Evolutionary conservation across 805 yeast species (phyloP), one percentile per base, ranked within the genome.

Genomic region (Candida coquimbonensis): DNA sequence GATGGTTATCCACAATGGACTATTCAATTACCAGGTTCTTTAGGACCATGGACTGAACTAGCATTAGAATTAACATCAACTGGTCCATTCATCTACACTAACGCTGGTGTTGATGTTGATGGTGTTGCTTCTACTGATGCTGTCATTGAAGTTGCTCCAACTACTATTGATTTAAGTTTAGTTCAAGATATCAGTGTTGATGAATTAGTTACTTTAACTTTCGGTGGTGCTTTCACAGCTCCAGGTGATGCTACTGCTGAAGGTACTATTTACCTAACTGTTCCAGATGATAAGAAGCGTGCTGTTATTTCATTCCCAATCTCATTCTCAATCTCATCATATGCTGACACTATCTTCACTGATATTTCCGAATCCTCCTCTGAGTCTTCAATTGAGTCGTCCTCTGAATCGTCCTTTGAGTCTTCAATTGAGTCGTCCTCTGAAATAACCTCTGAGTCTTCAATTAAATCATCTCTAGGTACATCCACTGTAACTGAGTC

Each of bases 171-270:
- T 36, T 12, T 36, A 12, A 12, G 27, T 7, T 36, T 47, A 13
- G 33, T 13, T 4, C n/a, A 21, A 21, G 12, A 38, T 12, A 46
- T 50, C 42, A 47, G 49, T n/a, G 54, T 54, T 44, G 55, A 50
- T 40, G 47, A 43, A 35, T 41, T 45, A 29, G 29, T n/a, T 2
- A 8, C 25, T 5, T 17, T 44, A 4, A 12, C 11, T 21, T 25
- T 14, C 44, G 36, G 33, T 27, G 38, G 16, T n/a, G 44, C 24
- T 16, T 33, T 43, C 19, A 39, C 42, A 21, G 37, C 21, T 3
- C 16, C 38, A 13, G 40, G 38, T 13, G n/a, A 14, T 12, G 26
- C 27, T 5, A 36, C 38, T 21, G 24, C 24, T 11, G 24, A 9
- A 14, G 38, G 38, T 36, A 16, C 21, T 16, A 16, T 34, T 9